Percentiles rank a stretch among this genome's conserved stretches.
Conservation (phyloP, 345 rosid genomes). For the Populus deltoides region DNA sequence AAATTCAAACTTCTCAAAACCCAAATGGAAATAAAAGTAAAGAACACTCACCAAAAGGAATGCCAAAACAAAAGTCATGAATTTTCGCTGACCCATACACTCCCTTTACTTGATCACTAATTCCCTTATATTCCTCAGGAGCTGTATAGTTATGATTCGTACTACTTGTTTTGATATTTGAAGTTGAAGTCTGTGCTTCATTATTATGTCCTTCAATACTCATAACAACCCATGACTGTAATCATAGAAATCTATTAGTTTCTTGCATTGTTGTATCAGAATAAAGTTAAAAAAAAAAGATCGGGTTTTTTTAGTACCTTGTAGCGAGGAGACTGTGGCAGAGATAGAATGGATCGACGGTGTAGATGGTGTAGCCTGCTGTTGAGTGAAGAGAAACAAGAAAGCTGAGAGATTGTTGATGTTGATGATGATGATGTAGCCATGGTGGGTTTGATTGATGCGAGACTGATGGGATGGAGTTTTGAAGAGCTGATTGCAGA, state of each 20-base stretch:
- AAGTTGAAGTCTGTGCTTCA: slow-evolving; percentile 19
- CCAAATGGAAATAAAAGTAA: background rate
- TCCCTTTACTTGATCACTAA: slow-evolving; percentile 23
- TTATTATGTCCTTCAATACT: slow-evolving; percentile 43
- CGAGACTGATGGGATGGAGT: background rate
- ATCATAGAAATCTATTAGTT: background rate
- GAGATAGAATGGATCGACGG: slow-evolving; percentile 26
- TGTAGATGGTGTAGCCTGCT: slow-evolving; percentile 41
- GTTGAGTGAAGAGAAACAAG: slow-evolving; percentile 55
- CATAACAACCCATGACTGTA: slow-evolving; percentile 50
- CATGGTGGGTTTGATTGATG: background rate
- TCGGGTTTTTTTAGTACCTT: slow-evolving; percentile 35
- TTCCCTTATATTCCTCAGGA: slow-evolving; percentile 27
- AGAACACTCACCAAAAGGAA: slow-evolving; percentile 76
- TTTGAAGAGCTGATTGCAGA: background rate
- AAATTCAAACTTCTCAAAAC: background rate
- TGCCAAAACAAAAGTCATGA: slow-evolving; percentile 93
- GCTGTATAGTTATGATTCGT: slow-evolving; percentile 31
- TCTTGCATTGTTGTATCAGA: background rate
- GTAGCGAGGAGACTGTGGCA: slow-evolving; percentile 22
- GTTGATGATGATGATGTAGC: slow-evolving; percentile 21
- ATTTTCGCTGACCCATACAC: slow-evolving; percentile 63
- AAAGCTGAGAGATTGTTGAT: slow-evolving; percentile 52
- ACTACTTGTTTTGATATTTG: slow-evolving; percentile 27
- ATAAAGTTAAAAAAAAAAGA: background rate